Conservation (phyloP, 192 early-diverging fungal species). For the Pilaira anomala region DNA sequence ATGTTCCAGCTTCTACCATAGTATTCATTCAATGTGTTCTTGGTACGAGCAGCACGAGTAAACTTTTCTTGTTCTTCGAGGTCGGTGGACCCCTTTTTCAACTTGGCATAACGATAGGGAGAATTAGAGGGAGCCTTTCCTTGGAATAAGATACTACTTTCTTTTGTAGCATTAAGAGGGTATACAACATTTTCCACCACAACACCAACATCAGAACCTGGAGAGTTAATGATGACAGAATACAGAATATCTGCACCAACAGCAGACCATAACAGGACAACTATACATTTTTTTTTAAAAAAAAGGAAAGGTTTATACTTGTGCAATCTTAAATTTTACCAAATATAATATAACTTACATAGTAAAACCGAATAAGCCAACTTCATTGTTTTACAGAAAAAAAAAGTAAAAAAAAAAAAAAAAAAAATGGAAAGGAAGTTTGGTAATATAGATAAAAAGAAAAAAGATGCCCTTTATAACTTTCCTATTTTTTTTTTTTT, state of each 20-base stretch:
- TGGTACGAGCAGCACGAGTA: not conserved
- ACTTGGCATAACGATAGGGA: constrained; percentile 15
- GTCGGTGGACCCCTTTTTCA: not conserved
- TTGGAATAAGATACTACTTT: constrained; percentile 3
- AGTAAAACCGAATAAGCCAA: not conserved
- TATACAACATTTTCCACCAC: not conserved
- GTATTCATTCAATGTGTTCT: constrained; percentile 14
- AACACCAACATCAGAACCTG: constrained; percentile 1
- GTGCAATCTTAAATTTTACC: not conserved
- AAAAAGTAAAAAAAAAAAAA: not conserved
- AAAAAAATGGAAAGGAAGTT: not conserved
- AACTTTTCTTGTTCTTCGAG: constrained; percentile 13
- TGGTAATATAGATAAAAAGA: not conserved
- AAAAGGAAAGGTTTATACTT: not conserved
- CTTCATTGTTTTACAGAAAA: not conserved
- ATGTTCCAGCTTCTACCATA: constrained; percentile 25
- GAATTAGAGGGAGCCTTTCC: constrained; percentile 17
- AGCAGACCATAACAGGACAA: not conserved
- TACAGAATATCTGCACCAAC: not conserved
- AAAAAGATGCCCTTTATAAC: too few species aligned
- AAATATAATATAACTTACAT: not conserved
- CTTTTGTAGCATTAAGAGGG: not conserved
- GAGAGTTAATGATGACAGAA: not conserved
- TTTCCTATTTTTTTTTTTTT: too few species aligned
- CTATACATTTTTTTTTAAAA: too few species aligned